A percentile compares a stretch with the other conserved stretches of the same genome.
Evolutionary conservation across 2,329 filamentous ascomycete genomes (phyloP).

Genomic region (Zymoseptoria ardabiliae): DNA sequence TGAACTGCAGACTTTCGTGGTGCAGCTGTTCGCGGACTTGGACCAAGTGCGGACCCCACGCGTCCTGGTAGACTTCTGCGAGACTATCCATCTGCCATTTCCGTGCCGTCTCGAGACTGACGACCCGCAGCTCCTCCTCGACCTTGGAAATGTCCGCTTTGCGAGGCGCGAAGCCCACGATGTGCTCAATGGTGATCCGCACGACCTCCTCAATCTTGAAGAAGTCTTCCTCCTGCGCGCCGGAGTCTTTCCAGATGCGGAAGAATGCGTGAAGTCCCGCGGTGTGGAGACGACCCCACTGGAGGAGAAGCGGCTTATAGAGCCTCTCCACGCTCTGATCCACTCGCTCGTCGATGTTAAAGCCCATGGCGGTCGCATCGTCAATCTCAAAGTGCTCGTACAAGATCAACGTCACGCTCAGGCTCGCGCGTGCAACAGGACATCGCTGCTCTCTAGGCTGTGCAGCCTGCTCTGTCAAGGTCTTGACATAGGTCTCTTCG

Average conservation of each 20-base stretch:
- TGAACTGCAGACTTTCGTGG: conserved; percentile 86
- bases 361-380: conserved; percentile 17
- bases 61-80: conserved; percentile 85
- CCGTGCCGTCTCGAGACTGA: conserved; percentile 69
- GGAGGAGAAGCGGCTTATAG: conserved; percentile 78
- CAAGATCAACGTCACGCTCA: conserved; percentile 78
- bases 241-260: conserved; percentile 84
- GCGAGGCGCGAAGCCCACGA: conserved; percentile 73
- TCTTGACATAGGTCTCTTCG: conserved; percentile 86
- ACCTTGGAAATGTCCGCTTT: conserved; percentile 79
- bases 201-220: conserved; percentile 88
- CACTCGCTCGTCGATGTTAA: conserved; percentile 46
- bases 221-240: conserved; percentile 78
- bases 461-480: conserved; percentile 79
- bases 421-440: conserved; percentile 76
- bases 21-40: conserved; percentile 89
- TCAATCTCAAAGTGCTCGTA: conserved; percentile 97
- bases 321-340: conserved; percentile 63
- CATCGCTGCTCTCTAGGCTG: conserved; percentile 66
- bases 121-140: conserved; percentile 80
- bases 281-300: conserved; percentile 88
- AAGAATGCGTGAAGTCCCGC: conserved; percentile 82
- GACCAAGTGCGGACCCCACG: conserved; percentile 81
- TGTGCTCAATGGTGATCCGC: conserved; percentile 80
- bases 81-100: conserved; percentile 90